Base-by-base conservation (phyloP, 257 asterid genomes). In the Mitragyna speciosa region DNA sequence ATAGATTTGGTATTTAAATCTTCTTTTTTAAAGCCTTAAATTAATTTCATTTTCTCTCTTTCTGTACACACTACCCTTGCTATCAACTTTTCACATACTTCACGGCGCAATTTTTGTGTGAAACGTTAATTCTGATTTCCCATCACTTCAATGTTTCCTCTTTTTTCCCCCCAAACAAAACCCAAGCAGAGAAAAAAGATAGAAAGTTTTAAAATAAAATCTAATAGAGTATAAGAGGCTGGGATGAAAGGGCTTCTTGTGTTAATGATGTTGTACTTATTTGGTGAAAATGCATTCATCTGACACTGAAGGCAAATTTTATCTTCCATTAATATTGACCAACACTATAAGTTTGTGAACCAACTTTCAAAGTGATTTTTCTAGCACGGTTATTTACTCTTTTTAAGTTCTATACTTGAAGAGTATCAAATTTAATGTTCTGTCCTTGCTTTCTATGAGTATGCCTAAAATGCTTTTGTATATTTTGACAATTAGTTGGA, bases 401-500 rank as follows among this genome's bases (percentile, higher is more conserved):
- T 52, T 43, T 67, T 58, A 52, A 43, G 59, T 65, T 47, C 22
- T 9, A 30, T 48, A 45, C 51, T 31, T 6, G 17, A 28, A 28
- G 47, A 39, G 28, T 48, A 28, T 67, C 5, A 52, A 41, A 14
- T 65, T 24, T 3, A n/a, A 16, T 66, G 12, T 41, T 68, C 33
- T 61, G 33, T 61, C 17, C n/a, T n/a, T 61, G 67, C 54, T 49
- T 49, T 52, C 39, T 36, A 31, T 43, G 26, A 19, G 67, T 36
- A 33, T 49, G 6, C 20, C 54, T 77, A 33, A 59, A 11, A 19
- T 51, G 72, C 73, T 76, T 36, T 72, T 81, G 66, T 77, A 72
- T 77, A 65, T 80, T 67, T 79, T 82, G 72, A 85, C 81, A 67
- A 63, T 72, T 64, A 33, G 72, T 78, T 68, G 76, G 80, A 39